phyloP scores from a whole-genome alignment of 768 basidiomycete genomes.

The Hydnomerulius pinastri region DNA sequence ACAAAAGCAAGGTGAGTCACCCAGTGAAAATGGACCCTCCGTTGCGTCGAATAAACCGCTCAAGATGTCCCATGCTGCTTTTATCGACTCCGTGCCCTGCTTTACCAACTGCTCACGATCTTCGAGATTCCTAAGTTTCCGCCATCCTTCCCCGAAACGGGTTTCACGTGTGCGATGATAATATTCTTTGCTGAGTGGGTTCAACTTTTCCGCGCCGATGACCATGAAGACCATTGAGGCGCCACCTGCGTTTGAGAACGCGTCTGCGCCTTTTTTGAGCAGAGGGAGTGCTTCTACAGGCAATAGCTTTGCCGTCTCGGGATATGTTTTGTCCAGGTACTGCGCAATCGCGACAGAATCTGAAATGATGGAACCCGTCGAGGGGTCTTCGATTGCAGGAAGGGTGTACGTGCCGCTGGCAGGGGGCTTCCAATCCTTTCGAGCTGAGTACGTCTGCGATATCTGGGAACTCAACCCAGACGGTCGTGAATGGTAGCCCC shows the following conservation, averaged over 20 bases:
- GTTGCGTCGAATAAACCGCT: slow-evolving; percentile 12
- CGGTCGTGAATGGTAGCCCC: slow-evolving; percentile 44
- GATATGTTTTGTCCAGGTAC: slow-evolving; percentile 54
- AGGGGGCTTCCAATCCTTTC: slow-evolving; percentile 33
- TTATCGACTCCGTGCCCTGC: slow-evolving; percentile 9
- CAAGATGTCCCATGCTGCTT: slow-evolving; percentile 31
- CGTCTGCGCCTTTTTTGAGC: slow-evolving; percentile 31
- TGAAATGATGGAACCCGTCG: slow-evolving; percentile 37
- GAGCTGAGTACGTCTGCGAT: slow-evolving; percentile 36
- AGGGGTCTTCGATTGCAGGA: slow-evolving; percentile 51
- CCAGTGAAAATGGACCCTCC: slow-evolving; percentile 5
- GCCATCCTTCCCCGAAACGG: slow-evolving; percentile 39
- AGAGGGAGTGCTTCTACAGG: slow-evolving; percentile 34
- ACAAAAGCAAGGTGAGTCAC: slow-evolving; percentile 17
- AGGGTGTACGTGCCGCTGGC: slow-evolving; percentile 37
- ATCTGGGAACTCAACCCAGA: slow-evolving; percentile 55
- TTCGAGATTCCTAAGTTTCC: slow-evolving; percentile 29
- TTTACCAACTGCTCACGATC: slow-evolving; percentile 25
- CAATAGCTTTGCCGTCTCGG: slow-evolving; percentile 41
- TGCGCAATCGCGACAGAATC: slow-evolving; percentile 49
- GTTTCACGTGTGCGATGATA: slow-evolving; percentile 40
- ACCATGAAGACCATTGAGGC: slow-evolving; percentile 24
- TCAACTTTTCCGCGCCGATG: slow-evolving; percentile 28
- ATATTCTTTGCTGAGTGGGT: slow-evolving; percentile 35
- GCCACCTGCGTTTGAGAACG: slow-evolving; percentile 12